Evolutionary conservation across 1,139 yeast species (phyloP), one percentile per base, ranked within the genome.

Genomic region (Taphrina deformans): DNA sequence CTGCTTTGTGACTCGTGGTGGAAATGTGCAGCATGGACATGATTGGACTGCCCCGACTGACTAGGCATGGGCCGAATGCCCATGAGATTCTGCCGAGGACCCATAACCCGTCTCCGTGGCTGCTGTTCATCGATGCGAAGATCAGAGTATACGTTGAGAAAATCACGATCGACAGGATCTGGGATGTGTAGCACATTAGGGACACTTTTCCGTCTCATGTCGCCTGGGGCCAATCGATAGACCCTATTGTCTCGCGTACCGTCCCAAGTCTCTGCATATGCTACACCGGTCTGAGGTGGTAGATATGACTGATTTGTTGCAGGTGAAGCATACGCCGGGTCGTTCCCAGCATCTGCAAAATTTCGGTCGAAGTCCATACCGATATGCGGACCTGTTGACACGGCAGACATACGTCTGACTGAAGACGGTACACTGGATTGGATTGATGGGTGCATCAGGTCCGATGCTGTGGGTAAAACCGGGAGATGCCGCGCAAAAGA

Each of bases 201-300:
- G 18, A 23, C 3, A 26, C 58, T 38, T 18, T 59, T 48, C 4
- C 63, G 63, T 21, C 63, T 38, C 23, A 59, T 9, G 46, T 59
- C 63, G 2, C 63, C 63, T 9, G 58, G 58, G 12, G 55, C 50
- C 26, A 18, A 21, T 5, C 24, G 45, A 29, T 44, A n/a, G 2
- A 55, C 52, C 14, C 52, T 45, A n/a, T 12, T 41, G 18, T 29
- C 48, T 21, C 63, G 41, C 14, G 18, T 9, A 1, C 63, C 63
- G 23, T 59, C 63, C 63, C 63, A 59, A 3, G 63, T 59, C 6
- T 59, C 63, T 7, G 56, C 63, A 27, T 59, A 59, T 4, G 48
- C 40, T 1, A 35, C 50, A 40, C 26, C 29, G 12, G 27, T n/a
- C 6, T 55, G 61, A 6, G 61, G 40, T 18, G 46, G 26, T 14